phyloP scores from a whole-genome alignment of 352 stramenopile species.

The Phytophthora macrochlamydospora region DNA sequence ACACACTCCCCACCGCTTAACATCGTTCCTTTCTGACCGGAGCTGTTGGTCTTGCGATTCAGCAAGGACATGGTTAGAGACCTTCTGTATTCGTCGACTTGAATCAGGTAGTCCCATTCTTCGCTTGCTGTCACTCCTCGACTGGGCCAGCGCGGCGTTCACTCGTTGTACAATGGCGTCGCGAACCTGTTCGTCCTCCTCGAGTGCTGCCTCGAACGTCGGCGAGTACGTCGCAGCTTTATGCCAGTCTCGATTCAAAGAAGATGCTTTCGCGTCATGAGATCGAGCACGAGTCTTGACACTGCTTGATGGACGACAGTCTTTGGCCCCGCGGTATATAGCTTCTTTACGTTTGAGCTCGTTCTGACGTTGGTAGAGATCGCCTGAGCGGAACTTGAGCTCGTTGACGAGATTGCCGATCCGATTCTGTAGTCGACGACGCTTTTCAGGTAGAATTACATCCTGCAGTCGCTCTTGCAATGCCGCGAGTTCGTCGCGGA shows the following conservation, averaged over 20 bases:
- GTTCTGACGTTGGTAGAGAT: constrained; percentile 79
- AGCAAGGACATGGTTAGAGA: neutral
- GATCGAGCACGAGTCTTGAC: constrained; percentile 1
- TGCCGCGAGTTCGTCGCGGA: constrained; percentile 59
- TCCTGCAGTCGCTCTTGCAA: constrained; percentile 51
- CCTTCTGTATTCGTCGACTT: constrained; percentile 7
- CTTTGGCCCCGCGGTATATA: constrained; percentile 32
- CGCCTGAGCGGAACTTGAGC: constrained; percentile 66
- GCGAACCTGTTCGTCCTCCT: constrained; percentile 61
- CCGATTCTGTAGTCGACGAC: constrained; percentile 54
- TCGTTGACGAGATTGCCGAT: constrained; percentile 58
- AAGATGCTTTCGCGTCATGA: neutral
- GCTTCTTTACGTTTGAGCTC: constrained; percentile 68
- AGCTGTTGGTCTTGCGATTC: constrained; percentile 10
- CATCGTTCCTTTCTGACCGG: constrained; percentile 1
- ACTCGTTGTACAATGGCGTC: constrained; percentile 59
- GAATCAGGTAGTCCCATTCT: neutral
- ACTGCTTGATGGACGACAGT: constrained; percentile 6
- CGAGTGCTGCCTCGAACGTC: constrained; percentile 38
- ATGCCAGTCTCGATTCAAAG: constrained; percentile 7
- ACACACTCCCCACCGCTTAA: constrained; percentile 41
- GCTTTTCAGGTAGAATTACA: constrained; percentile 38
- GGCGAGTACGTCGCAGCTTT: constrained; percentile 18
- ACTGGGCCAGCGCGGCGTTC: constrained; percentile 23
- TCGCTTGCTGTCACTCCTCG: constrained; percentile 10